phyloP scores from a whole-genome alignment of 2,329 filamentous ascomycete species.

The Pseudopithomyces chartarum region DNA sequence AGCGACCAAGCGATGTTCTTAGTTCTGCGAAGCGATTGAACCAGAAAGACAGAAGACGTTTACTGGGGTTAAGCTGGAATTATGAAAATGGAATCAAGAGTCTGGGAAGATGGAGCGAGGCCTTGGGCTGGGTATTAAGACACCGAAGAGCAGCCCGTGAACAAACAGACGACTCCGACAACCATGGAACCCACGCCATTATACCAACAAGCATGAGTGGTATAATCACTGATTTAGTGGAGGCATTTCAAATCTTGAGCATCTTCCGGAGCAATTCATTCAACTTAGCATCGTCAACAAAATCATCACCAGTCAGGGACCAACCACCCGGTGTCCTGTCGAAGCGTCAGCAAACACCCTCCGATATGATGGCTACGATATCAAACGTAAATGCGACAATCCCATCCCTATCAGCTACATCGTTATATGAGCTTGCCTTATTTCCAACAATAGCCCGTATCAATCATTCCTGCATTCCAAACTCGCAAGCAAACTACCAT shows the following conservation, averaged over 20 bases:
- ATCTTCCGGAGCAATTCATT: slow-evolving; percentile 7
- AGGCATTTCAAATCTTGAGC: slow-evolving; percentile 1
- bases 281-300: background rate
- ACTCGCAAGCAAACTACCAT: slow-evolving; percentile 4
- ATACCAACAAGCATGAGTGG: background rate
- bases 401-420: background rate
- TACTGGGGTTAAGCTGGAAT: background rate
- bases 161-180: background rate
- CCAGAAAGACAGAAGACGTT: background rate
- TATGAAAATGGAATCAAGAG: background rate
- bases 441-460: slow-evolving; percentile 1
- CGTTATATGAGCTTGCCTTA: background rate
- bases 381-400: background rate
- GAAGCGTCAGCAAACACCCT: too few species aligned
- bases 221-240: background rate
- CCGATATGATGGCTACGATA: too few species aligned
- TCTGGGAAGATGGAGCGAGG: background rate
- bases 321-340: background rate
- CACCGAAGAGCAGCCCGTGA: background rate
- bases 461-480: slow-evolving; percentile 2
- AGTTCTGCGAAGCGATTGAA: background rate
- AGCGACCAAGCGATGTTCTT: background rate
- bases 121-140: background rate
- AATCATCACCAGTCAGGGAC: background rate
- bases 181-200: background rate